A percentile compares a stretch with the other conserved stretches of the same genome.
Evolutionary conservation across 129 eudicot species (phyloP).

Genomic region (Saposhnikovia divaricata): DNA sequence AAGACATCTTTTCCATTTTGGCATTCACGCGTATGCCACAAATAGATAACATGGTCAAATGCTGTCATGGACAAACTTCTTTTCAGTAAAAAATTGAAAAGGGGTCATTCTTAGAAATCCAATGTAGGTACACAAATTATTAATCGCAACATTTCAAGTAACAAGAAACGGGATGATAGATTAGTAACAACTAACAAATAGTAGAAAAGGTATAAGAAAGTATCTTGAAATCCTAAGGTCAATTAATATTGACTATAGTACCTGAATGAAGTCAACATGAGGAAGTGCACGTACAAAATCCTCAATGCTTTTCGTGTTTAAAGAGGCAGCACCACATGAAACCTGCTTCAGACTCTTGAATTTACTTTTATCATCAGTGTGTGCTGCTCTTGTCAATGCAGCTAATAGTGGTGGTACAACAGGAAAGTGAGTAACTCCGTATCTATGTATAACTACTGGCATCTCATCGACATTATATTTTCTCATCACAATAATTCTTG

Average conservation of each 20-base stretch:
- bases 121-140: neutral
- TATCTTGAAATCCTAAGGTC: neutral
- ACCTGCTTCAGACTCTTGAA: conserved; percentile 68
- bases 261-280: conserved; percentile 84
- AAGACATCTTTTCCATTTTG: neutral
- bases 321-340: conserved; percentile 83
- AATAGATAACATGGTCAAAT: neutral
- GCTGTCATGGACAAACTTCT: neutral
- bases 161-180: neutral
- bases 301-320: conserved; percentile 36
- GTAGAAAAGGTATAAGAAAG: neutral
- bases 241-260: conserved; percentile 4
- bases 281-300: conserved; percentile 57
- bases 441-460: conserved; percentile 42
- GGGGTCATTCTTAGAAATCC: neutral
- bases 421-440: conserved; percentile 68
- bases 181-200: neutral
- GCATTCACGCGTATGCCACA: neutral
- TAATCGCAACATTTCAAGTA: neutral
- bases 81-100: neutral
- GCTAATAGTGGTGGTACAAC: conserved; percentile 67
- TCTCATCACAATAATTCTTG: conserved; percentile 54
- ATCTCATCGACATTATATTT: conserved; percentile 44
- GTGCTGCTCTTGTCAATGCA: conserved; percentile 42
- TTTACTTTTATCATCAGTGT: conserved; percentile 13